A percentile compares a stretch with the other conserved stretches of the same genome.
These are phyloP conservation scores for Mortierella sp. DNA, from an alignment of 371 early-diverging fungal species.

Conservation along the genomic window DNA sequence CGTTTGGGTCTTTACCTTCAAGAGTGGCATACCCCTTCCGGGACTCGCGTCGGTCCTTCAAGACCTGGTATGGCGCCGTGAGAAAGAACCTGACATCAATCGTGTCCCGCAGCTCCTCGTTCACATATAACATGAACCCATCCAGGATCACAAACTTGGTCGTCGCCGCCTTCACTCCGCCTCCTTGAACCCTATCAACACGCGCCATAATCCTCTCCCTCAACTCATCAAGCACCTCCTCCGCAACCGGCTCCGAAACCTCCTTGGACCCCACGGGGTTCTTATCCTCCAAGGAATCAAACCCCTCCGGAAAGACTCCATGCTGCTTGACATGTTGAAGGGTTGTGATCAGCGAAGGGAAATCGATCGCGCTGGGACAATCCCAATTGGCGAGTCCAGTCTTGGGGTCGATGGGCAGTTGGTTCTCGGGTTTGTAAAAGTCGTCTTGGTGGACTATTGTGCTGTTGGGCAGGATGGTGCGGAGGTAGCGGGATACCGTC, in stretches of 20 bases:
- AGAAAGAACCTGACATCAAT: slow-evolving; percentile 78
- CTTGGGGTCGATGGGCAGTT: slow-evolving; percentile 76
- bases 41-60: slow-evolving; percentile 76
- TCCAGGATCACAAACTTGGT: slow-evolving; percentile 78
- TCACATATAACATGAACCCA: slow-evolving; percentile 83
- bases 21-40: slow-evolving; percentile 82
- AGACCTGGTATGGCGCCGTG: slow-evolving; percentile 68
- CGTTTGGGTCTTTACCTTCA: slow-evolving; percentile 77
- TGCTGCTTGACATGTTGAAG: slow-evolving; percentile 60
- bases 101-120: slow-evolving; percentile 58
- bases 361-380: slow-evolving; percentile 84
- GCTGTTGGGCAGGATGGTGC: slow-evolving; percentile 70
- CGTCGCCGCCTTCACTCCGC: neutral
- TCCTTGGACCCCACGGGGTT: slow-evolving; percentile 59
- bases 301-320: slow-evolving; percentile 60
- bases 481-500: slow-evolving; percentile 74
- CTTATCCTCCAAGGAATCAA: slow-evolving; percentile 63
- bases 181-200: too few species aligned
- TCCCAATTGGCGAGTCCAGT: slow-evolving; percentile 88
- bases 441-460: slow-evolving; percentile 87
- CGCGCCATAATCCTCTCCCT: slow-evolving; percentile 16
- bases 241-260: slow-evolving; percentile 25
- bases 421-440: slow-evolving; percentile 79
- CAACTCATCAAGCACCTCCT: slow-evolving; percentile 17
- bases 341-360: slow-evolving; percentile 60